Evolutionary conservation across 352 stramenopile species (phyloP).

Genomic region (Pythium sp.): DNA sequence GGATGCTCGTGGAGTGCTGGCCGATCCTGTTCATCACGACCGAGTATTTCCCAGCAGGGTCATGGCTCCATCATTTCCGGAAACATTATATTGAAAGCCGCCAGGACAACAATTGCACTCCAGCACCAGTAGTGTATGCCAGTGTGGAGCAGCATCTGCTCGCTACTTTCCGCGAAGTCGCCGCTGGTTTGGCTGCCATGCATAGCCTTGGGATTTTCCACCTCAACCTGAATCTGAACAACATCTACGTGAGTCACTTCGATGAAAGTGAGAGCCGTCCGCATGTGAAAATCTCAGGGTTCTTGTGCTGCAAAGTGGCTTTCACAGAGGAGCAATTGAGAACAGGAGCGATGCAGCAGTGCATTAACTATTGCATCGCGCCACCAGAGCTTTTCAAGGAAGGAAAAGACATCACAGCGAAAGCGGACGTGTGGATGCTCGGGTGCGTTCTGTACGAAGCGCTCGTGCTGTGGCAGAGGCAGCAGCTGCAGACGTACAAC

Average conservation of each 20-base stretch:
- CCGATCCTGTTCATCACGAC: conserved; percentile 48
- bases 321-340: conserved; percentile 32
- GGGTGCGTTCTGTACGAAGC: conserved; percentile 53
- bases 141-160: conserved; percentile 33
- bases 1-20: conserved; percentile 61
- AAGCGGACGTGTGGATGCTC: conserved; percentile 67
- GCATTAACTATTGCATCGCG: conserved; percentile 33
- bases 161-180: conserved; percentile 42
- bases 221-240: conserved; percentile 53
- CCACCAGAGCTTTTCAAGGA: conserved; percentile 42
- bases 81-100: conserved; percentile 12
- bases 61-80: conserved; percentile 36
- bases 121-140: conserved; percentile 17
- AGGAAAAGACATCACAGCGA: conserved; percentile 27
- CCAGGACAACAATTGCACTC: not conserved
- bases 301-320: conserved; percentile 42
- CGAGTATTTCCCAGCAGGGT: conserved; percentile 38
- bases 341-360: conserved; percentile 33
- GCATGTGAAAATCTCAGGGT: conserved; percentile 35
- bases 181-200: conserved; percentile 47
- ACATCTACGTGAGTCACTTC: conserved; percentile 35
- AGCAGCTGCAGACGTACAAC: conserved; percentile 25
- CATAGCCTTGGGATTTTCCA: conserved; percentile 52
- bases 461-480: conserved; percentile 49
- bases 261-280: not conserved